Percentiles rank a stretch among this genome's conserved stretches.
These are phyloP conservation scores for Leccinum fibrillosum DNA, from an alignment of 768 basidiomycete species.

Conservation along the genomic window DNA sequence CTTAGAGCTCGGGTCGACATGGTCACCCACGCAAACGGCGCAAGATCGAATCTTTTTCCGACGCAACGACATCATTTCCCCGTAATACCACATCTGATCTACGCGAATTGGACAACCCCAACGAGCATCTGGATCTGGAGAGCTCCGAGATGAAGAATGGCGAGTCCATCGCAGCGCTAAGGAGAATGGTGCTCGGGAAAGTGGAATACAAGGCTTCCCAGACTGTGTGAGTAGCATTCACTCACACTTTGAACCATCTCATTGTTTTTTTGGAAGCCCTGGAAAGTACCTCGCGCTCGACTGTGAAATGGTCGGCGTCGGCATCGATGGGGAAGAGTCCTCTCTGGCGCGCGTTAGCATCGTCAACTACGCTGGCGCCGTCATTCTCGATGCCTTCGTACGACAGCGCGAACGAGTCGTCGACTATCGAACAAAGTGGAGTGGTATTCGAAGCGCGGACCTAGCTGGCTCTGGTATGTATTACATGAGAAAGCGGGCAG, in stretches of 20 bases:
- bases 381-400: constrained; percentile 83
- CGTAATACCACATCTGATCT: constrained; percentile 4
- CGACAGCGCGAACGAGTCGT: constrained; percentile 82
- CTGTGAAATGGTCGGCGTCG: constrained; percentile 48
- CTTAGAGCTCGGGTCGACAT: constrained; percentile 10
- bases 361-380: constrained; percentile 83
- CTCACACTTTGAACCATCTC: not conserved
- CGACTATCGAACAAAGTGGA: constrained; percentile 89
- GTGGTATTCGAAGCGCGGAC: constrained; percentile 76
- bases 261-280: constrained; percentile 37
- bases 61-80: not conserved
- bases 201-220: constrained; percentile 40
- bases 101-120: not conserved
- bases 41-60: constrained; percentile 15
- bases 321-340: constrained; percentile 13
- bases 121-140: constrained; percentile 18
- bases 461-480: constrained; percentile 57
- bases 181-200: constrained; percentile 53
- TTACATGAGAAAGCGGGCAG: too few relatives aligned
- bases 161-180: constrained; percentile 45
- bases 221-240: constrained; percentile 38
- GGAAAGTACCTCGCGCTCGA: constrained; percentile 83
- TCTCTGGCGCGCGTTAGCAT: constrained; percentile 32
- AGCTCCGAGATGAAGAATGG: constrained; percentile 39
- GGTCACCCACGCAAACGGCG: constrained; percentile 15